A percentile compares a stretch with the other conserved stretches of the same genome.
Evolutionary conservation across 1,284 basidiomycete species (phyloP).

Genomic region (Cutaneotrichosporon cutaneum): DNA sequence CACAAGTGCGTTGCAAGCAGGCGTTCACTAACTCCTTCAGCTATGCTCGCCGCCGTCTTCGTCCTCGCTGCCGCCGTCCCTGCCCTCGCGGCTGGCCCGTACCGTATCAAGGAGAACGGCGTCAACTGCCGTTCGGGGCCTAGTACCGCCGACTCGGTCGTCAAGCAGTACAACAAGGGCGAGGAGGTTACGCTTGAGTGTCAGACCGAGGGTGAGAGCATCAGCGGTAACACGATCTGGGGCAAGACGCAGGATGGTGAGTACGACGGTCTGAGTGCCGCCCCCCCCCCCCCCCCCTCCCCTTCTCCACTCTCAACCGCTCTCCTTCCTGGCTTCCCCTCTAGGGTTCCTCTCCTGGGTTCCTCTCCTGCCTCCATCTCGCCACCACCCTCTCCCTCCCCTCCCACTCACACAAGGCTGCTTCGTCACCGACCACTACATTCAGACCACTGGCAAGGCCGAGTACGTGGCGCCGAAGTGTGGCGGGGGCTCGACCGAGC

Average conservation of each 20-base stretch:
- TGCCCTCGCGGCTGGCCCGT: constrained; percentile 2
- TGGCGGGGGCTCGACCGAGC: background rate
- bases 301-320: too few relatives aligned
- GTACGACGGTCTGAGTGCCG: background rate
- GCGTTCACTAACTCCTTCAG: background rate
- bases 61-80: background rate
- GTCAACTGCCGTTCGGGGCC: constrained; percentile 22
- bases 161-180: constrained; percentile 4
- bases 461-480: constrained; percentile 8
- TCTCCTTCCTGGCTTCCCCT: too few relatives aligned
- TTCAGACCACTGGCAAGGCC: constrained; percentile 7
- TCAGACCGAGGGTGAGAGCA: constrained; percentile 14
- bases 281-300: too few relatives aligned
- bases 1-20: too few relatives aligned
- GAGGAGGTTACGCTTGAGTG: constrained; percentile 13
- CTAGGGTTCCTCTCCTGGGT: too few relatives aligned
- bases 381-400: background rate
- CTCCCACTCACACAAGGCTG: constrained; percentile 8
- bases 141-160: background rate
- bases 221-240: constrained; percentile 13
- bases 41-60: constrained; percentile 1
- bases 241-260: constrained; percentile 14
- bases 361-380: too few relatives aligned
- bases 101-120: constrained; percentile 11
- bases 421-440: constrained; percentile 18